Evolutionary conservation across 1,284 basidiomycete species (phyloP), one percentile per base, ranked within the genome.

Genomic region (Cronartium quercuum): DNA sequence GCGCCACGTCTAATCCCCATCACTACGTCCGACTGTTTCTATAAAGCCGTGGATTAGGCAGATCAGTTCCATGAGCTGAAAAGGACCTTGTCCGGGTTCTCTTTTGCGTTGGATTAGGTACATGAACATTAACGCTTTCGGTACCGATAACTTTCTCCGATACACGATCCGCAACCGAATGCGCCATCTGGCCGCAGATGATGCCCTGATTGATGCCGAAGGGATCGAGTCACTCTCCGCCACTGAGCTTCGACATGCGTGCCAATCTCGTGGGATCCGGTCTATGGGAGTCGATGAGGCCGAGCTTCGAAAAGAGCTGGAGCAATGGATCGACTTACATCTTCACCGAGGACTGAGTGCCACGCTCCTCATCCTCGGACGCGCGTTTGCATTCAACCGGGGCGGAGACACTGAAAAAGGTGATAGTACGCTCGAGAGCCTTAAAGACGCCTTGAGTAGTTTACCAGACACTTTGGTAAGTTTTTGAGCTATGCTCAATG

Each of bases 121-220:
- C 83, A 97, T 98, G 94, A 93, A 91, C 78, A 88, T 98, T 81
- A 93, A 98, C 83, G 95, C 95, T 2, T 99, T 98, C 80, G 95
- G 95, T 60, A 98, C 96, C 44, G 95, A 99, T 83, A 98, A 98
- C 83, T 98, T 97, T 84, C 86, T 99, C 62, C 91, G 95, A 71
- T 94, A 94, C 76, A 90, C 92, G 76, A 93, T 99, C 81, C 90
- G 93, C 57, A 88, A 87, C 76, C 88, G 93, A 63, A 86, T 99
- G 55, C 85, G 90, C 78, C 87, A 91, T 80, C 87, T 98, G 77
- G 87, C 93, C 69, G 87, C 91, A 58, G 95, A 99, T 82, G 96
- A 99, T 83, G 90, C 85, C 80, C 84, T 91, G 76, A 98, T 98
- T 79, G 86, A 91, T 79, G 83, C 86, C 15, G 96, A 98, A 83